Percentiles rank a stretch among this genome's conserved stretches.
phyloP scores from a whole-genome alignment of 1,284 basidiomycete species.

The Sporisorium iseilematis-ciliati region DNA sequence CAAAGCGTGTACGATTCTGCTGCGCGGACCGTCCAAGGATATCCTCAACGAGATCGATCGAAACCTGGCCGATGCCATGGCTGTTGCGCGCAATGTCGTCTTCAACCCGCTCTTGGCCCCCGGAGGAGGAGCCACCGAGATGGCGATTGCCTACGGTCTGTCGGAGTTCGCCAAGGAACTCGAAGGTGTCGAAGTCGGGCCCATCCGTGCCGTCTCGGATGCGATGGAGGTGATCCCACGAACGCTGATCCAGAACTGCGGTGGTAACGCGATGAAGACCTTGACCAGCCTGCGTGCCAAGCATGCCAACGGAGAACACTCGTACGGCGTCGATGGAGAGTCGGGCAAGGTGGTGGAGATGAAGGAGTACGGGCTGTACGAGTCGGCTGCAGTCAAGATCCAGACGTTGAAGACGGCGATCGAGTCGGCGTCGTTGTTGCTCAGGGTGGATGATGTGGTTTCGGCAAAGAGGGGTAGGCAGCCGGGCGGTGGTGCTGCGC shows the following conservation, averaged over 20 bases:
- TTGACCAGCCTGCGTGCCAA: constrained; percentile 90
- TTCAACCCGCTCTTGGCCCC: constrained; percentile 93
- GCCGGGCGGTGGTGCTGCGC: constrained; percentile 39
- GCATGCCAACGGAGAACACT: constrained; percentile 89
- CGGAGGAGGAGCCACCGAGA: constrained; percentile 96
- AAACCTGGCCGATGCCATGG: constrained; percentile 97
- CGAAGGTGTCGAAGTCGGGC: constrained; percentile 83
- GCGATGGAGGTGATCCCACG: constrained; percentile 97
- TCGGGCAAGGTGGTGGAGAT: constrained; percentile 95
- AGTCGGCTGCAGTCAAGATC: constrained; percentile 95
- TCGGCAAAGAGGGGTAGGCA: constrained; percentile 74
- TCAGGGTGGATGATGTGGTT: constrained; percentile 95
- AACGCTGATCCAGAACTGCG: constrained; percentile 93
- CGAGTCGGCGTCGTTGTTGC: constrained; percentile 90
- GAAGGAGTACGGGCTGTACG: constrained; percentile 92
- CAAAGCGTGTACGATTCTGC: constrained; percentile 97
- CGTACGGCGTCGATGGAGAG: constrained; percentile 94
- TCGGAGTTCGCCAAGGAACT: constrained; percentile 83
- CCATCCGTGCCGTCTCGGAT: constrained; percentile 91
- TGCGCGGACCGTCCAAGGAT: constrained; percentile 98
- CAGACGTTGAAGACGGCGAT: constrained; percentile 98
- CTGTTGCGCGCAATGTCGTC: constrained; percentile 94
- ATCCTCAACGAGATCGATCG: constrained; percentile 98
- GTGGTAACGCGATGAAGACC: constrained; percentile 92
- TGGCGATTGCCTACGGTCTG: constrained; percentile 92